Evolutionary conservation across 1,284 basidiomycete genomes (phyloP).

Genomic region (Puccinia horiana): DNA sequence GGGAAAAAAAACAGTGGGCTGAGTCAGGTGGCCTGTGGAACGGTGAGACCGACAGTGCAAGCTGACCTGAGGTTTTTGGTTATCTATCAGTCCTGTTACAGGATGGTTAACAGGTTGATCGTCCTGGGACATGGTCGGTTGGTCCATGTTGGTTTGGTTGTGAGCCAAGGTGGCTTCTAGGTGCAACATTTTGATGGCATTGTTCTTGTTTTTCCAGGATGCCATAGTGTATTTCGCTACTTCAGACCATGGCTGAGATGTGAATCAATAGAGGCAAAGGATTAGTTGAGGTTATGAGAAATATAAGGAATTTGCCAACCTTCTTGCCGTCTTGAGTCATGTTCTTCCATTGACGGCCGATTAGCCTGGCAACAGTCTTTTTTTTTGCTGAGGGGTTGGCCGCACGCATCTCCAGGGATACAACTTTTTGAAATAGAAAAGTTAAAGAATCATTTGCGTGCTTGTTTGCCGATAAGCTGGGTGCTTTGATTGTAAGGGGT

Average conservation of each 20-base stretch:
- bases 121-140: no score
- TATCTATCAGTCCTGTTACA: no score
- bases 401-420: constrained; percentile 64
- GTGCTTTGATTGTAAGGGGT: not conserved
- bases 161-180: constrained; percentile 8
- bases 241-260: constrained; percentile 32
- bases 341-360: constrained; percentile 73
- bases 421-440: constrained; percentile 41
- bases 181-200: constrained; percentile 12
- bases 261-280: not conserved
- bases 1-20: no score
- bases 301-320: no score
- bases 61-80: no score
- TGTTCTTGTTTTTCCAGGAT: constrained; percentile 33
- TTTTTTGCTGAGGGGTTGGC: constrained; percentile 70
- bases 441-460: not conserved
- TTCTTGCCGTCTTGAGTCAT: constrained; percentile 72
- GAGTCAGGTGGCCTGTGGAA: no score
- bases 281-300: no score
- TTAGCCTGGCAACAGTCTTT: constrained; percentile 71
- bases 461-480: not conserved
- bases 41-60: no score
- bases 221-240: constrained; percentile 25
- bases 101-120: no score
- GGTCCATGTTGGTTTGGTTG: not conserved